Evolutionary conservation across 306 rosid genomes (phyloP).

Genomic region (Quercus rubra): DNA sequence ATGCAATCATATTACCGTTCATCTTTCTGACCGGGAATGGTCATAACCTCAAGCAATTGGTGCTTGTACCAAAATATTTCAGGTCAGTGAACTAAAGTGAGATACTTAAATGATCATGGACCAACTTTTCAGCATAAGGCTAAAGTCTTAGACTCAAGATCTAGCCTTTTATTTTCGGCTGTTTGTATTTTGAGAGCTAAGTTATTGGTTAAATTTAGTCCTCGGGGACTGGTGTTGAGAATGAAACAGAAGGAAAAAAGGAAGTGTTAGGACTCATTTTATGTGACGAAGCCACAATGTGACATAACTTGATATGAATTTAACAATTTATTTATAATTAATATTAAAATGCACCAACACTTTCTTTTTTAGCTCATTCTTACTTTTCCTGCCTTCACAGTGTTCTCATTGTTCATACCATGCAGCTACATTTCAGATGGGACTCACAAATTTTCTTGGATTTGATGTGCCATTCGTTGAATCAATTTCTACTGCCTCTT

Average conservation of each 20-base stretch:
- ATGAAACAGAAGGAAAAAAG: background rate
- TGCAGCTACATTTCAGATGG: background rate
- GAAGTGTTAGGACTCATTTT: background rate
- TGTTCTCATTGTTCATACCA: background rate
- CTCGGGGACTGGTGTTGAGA: background rate
- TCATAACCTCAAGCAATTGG: background rate
- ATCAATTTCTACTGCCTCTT: background rate
- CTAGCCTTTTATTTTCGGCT: background rate
- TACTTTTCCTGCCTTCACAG: background rate
- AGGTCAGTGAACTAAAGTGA: background rate
- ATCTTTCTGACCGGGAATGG: background rate
- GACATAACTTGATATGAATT: background rate
- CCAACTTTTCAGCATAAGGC: background rate
- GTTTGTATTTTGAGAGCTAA: background rate
- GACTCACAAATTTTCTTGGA: background rate
- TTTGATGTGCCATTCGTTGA: background rate
- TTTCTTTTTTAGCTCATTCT: background rate
- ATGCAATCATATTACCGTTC: background rate
- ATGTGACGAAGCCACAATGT: background rate
- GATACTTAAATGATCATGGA: background rate
- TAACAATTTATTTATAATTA: no score
- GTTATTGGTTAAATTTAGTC: background rate
- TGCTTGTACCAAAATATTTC: background rate
- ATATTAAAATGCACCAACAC: no score
- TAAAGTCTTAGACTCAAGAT: background rate